Evolutionary conservation across 2,329 filamentous ascomycete genomes (phyloP).

Genomic region (Ceratocystiopsis sp.): DNA sequence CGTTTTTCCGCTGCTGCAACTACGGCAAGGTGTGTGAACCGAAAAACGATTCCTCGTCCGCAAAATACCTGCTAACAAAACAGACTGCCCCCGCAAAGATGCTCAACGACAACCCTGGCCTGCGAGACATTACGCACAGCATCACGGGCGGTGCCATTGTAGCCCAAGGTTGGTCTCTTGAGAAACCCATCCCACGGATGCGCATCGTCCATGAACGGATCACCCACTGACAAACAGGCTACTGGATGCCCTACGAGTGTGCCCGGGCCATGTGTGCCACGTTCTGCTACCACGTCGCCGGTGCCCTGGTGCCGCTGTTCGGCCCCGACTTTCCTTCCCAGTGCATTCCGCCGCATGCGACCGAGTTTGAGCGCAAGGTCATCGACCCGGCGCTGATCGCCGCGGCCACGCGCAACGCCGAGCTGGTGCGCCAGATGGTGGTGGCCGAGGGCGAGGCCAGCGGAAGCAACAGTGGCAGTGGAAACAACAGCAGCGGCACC

Average conservation of each 20-base stretch:
- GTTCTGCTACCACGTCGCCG: conserved; percentile 74
- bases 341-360: conserved; percentile 48
- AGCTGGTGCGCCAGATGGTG: conserved; percentile 20
- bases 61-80: not conserved
- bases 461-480: not conserved
- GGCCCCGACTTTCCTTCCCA: conserved; percentile 60
- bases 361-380: conserved; percentile 48
- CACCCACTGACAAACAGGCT: conserved; percentile 45
- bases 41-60: not conserved
- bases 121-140: conserved; percentile 80
- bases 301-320: conserved; percentile 79
- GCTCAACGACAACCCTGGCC: conserved; percentile 57
- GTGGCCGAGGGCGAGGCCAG: not conserved
- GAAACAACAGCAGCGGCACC: too few relatives aligned
- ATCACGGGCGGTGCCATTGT: conserved; percentile 84
- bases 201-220: too few relatives aligned
- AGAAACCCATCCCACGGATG: too few relatives aligned
- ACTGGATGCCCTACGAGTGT: conserved; percentile 88
- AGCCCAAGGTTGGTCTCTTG: conserved; percentile 54
- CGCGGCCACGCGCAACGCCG: conserved; percentile 32
- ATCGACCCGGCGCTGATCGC: conserved; percentile 41
- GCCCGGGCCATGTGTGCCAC: conserved; percentile 76
- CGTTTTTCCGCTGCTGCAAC: conserved; percentile 81
- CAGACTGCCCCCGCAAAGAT: conserved; percentile 84
- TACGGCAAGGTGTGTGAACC: conserved; percentile 59